Evolutionary conservation across 192 early-diverging fungal genomes (phyloP).

Genomic region (Coemansia sp.): DNA sequence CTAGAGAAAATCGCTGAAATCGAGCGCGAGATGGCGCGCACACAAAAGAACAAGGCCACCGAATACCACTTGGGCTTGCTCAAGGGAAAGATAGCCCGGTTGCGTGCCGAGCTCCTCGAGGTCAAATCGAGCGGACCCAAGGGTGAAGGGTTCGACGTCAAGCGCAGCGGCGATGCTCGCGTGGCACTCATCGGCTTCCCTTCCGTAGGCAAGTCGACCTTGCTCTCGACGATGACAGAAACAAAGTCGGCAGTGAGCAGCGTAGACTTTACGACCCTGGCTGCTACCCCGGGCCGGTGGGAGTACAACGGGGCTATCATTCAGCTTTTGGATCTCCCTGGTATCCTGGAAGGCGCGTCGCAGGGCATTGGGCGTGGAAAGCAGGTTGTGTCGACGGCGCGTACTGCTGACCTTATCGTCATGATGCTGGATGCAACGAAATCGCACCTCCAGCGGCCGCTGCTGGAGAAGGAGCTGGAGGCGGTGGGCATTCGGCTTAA

Average conservation of each 20-base stretch:
- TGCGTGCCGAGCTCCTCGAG: constrained; percentile 75
- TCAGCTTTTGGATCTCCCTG: constrained; percentile 96
- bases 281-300: constrained; percentile 93
- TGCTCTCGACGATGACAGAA: constrained; percentile 87
- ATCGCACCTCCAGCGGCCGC: constrained; percentile 72
- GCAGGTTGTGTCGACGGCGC: constrained; percentile 96
- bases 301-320: constrained; percentile 94
- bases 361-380: constrained; percentile 97
- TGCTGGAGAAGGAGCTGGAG: constrained; percentile 91
- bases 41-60: constrained; percentile 99
- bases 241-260: constrained; percentile 85
- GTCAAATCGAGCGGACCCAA: constrained; percentile 61
- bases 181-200: constrained; percentile 96
- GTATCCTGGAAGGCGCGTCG: constrained; percentile 97
- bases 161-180: constrained; percentile 94
- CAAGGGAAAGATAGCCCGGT: constrained; percentile 93
- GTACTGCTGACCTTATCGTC: constrained; percentile 93
- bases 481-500: constrained; percentile 96
- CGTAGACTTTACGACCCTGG: constrained; percentile 97
- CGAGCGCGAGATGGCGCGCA: constrained; percentile 85
- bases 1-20: constrained; percentile 89
- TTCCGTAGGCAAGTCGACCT: constrained; percentile 98
- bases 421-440: constrained; percentile 99
- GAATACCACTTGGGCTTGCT: constrained; percentile 98
- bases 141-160: constrained; percentile 97